Percentiles rank a stretch among this genome's conserved stretches.
These are phyloP conservation scores for Testicularia cyperi DNA, from an alignment of 1,284 basidiomycete genomes.

Conservation along the genomic window DNA sequence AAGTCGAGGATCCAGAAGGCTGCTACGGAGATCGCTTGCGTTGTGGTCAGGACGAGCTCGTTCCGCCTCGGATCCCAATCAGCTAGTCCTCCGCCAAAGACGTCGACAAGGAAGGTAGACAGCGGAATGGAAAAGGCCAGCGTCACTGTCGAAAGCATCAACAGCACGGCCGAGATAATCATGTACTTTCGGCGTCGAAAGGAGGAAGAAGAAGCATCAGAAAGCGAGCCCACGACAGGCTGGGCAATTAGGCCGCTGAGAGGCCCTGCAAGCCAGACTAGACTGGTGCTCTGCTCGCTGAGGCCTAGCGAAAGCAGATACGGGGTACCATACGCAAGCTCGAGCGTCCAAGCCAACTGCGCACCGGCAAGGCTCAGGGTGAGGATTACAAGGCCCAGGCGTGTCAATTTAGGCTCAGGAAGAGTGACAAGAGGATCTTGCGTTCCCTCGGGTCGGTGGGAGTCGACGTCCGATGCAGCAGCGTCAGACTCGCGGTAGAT, in stretches of 20 bases:
- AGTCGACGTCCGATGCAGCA: too few species aligned
- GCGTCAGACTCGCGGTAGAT: slow-evolving; percentile 22
- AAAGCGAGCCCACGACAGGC: slow-evolving; percentile 89
- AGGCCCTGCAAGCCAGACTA: slow-evolving; percentile 96
- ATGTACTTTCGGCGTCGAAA: slow-evolving; percentile 86
- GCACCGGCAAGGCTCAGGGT: slow-evolving; percentile 71
- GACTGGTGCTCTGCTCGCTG: slow-evolving; percentile 82
- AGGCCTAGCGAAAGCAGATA: slow-evolving; percentile 86
- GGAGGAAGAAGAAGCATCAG: slow-evolving; percentile 83
- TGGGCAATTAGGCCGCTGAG: slow-evolving; percentile 89
- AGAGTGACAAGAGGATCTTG: neutral
- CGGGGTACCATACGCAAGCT: slow-evolving; percentile 80
- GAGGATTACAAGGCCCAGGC: slow-evolving; percentile 62
- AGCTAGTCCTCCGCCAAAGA: slow-evolving; percentile 74
- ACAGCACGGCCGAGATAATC: slow-evolving; percentile 73
- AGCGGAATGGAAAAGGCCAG: slow-evolving; percentile 82
- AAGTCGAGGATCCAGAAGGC: slow-evolving; percentile 94
- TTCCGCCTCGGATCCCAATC: slow-evolving; percentile 81
- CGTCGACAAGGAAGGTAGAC: slow-evolving; percentile 74
- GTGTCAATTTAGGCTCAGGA: slow-evolving; percentile 41
- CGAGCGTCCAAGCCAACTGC: slow-evolving; percentile 88
- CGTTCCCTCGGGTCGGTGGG: neutral
- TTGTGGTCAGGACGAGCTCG: slow-evolving; percentile 19
- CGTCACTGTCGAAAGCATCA: slow-evolving; percentile 73
- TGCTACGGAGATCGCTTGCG: slow-evolving; percentile 71